These are phyloP conservation scores for Aspergillus felis DNA, from an alignment of 2,329 filamentous ascomycete species.

Conservation along the genomic window DNA sequence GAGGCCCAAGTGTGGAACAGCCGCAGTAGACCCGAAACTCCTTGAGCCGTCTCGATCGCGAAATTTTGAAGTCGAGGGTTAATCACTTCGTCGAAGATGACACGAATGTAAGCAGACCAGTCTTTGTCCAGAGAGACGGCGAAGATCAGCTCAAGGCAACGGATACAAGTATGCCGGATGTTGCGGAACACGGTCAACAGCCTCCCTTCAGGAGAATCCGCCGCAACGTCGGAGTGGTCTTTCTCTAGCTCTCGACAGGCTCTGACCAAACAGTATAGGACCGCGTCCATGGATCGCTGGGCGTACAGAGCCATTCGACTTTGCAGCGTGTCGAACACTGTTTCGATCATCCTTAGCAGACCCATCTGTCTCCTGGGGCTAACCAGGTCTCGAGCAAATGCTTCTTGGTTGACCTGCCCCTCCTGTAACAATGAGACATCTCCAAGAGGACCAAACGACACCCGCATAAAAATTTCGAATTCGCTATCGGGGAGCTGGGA, in stretches of 20 bases:
- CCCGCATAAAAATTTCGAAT: conserved; percentile 74
- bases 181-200: conserved; percentile 40
- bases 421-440: conserved; percentile 57
- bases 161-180: conserved; percentile 61
- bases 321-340: conserved; percentile 80
- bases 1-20: conserved; percentile 79
- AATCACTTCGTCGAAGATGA: conserved; percentile 71
- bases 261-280: conserved; percentile 75
- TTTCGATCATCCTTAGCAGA: conserved; percentile 84
- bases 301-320: conserved; percentile 66
- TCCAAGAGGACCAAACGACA: conserved; percentile 70
- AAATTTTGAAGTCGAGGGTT: conserved; percentile 74
- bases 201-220: conserved; percentile 27
- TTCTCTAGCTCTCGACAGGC: conserved; percentile 55
- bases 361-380: conserved; percentile 78
- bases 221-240: conserved; percentile 23
- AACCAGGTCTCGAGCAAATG: conserved; percentile 58
- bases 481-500: conserved; percentile 71
- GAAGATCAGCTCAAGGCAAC: conserved; percentile 77
- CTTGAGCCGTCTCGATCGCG: conserved; percentile 80
- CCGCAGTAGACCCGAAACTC: conserved; percentile 75
- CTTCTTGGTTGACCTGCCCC: conserved; percentile 46
- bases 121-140: conserved; percentile 65
- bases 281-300: conserved; percentile 65
- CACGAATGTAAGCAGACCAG: conserved; percentile 67